Evolutionary conservation across 1,284 basidiomycete species (phyloP), one percentile per base, ranked within the genome.

Genomic region (Austropuccinia psidii): DNA sequence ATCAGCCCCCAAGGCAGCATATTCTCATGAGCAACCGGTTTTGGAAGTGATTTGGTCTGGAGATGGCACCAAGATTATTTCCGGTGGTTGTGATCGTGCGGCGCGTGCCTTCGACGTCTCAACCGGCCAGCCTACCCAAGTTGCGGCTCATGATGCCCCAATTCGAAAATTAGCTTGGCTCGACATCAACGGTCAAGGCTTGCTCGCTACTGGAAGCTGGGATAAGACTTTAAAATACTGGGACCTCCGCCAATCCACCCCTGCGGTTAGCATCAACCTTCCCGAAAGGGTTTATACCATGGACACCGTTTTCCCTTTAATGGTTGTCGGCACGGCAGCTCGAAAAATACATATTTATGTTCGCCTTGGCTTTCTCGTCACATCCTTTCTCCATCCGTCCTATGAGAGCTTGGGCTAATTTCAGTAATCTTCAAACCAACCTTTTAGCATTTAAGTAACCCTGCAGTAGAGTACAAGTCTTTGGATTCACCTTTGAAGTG

Each of bases 151-250:
- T 79, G 89, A 91, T 77, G 89, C 87, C 67, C 88, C 91, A 1
- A 87, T 96, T 76, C 88, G 87, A 77, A 86, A 85, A 74, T 85
- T 93, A 41, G 84, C 86, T 72, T 93, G 88, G 86, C 84, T 92
- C 66, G 89, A 90, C 76, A 83, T 87, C 8, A 80, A 79, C 82
- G 86, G 79, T 81, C 78, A 85, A 49, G 87, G 89, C 9, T 86
- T 91, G 73, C 83, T 93, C 43, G 89, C 87, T 17, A 94, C 92
- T 0, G 92, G 90, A 1, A 90, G 90, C 67, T 96, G 92, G 92
- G 93, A 96, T 80, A 92, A 91, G 82, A 90, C 89, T 15, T 80
- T 94, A 77, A 93, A 91, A 91, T 96, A 95, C 80, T 97, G 94
- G 93, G 91, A 96, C 81, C 81, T 93, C 75, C 86, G 90, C 64